Percentiles rank a stretch among this genome's conserved stretches.
These are phyloP conservation scores for Sisymbrium altissimum DNA, from an alignment of 345 rosid genomes.

Conservation along the genomic window DNA sequence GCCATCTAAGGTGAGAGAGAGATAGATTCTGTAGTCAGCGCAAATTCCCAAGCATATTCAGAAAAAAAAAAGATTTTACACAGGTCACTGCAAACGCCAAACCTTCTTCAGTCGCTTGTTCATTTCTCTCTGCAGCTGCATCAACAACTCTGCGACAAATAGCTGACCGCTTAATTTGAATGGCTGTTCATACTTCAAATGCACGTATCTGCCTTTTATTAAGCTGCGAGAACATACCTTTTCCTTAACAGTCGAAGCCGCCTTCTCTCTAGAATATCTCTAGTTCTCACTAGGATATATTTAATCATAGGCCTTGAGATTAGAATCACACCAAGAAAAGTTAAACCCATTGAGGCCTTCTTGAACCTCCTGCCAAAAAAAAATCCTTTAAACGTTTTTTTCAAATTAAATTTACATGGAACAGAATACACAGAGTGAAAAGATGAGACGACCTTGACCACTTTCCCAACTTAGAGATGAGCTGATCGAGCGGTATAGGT, in stretches of 20 bases:
- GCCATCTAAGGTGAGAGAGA: background rate
- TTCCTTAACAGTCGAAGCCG: conserved; percentile 42
- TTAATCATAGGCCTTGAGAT: conserved; percentile 54
- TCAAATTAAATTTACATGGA: background rate
- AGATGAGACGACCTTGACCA: conserved; percentile 66
- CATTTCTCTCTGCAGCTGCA: conserved; percentile 63
- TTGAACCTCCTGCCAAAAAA: conserved; percentile 57
- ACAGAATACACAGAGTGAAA: background rate
- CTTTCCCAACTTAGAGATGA: conserved; percentile 66
- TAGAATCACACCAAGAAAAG: conserved; percentile 60
- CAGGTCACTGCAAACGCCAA: background rate
- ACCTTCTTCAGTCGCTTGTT: conserved; percentile 47
- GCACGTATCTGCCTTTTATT: background rate
- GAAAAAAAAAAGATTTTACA: background rate
- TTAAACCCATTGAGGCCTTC: conserved; percentile 65
- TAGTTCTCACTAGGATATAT: conserved; percentile 54
- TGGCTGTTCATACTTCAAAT: background rate
- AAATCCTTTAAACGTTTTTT: background rate
- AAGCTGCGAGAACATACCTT: conserved; percentile 38
- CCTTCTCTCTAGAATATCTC: conserved; percentile 51
- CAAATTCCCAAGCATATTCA: background rate
- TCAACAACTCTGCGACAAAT: conserved; percentile 62
- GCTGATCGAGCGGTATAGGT: conserved; percentile 63
- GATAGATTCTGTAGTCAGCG: background rate
- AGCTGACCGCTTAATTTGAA: conserved; percentile 9